A percentile compares a stretch with the other conserved stretches of the same genome.
These are phyloP conservation scores for Fusarium buxicola DNA, from an alignment of 2,329 filamentous ascomycete species.

Conservation along the genomic window DNA sequence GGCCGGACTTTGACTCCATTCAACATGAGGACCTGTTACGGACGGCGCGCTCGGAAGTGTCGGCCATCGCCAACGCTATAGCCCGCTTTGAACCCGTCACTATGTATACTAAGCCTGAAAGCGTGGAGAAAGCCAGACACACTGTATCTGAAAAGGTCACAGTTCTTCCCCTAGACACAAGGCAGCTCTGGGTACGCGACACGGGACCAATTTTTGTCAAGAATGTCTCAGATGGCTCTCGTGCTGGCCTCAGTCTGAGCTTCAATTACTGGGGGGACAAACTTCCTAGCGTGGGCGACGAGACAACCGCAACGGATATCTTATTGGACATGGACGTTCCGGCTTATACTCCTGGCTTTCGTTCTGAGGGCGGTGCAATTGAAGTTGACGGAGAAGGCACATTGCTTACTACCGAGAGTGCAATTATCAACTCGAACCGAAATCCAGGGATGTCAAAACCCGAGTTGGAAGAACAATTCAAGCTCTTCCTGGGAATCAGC, in stretches of 20 bases:
- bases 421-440: conserved; percentile 46
- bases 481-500: conserved; percentile 35
- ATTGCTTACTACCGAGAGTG: conserved; percentile 45
- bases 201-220: conserved; percentile 42
- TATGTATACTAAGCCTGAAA: conserved; percentile 26
- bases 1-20: conserved; percentile 21
- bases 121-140: neutral
- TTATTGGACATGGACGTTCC: conserved; percentile 1
- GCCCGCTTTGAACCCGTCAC: conserved; percentile 45
- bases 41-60: conserved; percentile 37
- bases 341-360: conserved; percentile 22
- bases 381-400: conserved; percentile 48
- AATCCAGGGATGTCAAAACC: conserved; percentile 37
- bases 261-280: conserved; percentile 49
- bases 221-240: neutral
- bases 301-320: conserved; percentile 24
- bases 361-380: conserved; percentile 43
- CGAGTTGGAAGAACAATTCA: conserved; percentile 41
- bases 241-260: conserved; percentile 39
- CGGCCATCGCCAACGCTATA: conserved; percentile 41
- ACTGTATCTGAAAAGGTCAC: conserved; percentile 16
- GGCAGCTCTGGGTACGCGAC: conserved; percentile 47
- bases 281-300: conserved; percentile 18
- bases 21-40: neutral
- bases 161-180: conserved; percentile 11